Base-by-base conservation (phyloP, 371 early-diverging fungal genomes). In the Actinomortierella wolfii region DNA sequence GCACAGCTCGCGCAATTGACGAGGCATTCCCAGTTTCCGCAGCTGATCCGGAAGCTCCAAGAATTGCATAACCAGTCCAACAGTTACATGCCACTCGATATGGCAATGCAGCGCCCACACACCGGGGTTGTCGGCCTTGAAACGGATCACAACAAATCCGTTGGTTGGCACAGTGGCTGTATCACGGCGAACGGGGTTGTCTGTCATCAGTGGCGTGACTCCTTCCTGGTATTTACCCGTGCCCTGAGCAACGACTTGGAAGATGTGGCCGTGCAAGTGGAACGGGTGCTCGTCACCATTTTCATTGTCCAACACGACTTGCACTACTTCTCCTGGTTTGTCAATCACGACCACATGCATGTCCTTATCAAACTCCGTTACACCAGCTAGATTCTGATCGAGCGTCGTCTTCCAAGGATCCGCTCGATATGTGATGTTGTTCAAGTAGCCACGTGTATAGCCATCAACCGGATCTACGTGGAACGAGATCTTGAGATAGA, bases 131-230 rank as follows among this genome's bases (percentile, higher is more conserved):
- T 83, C 83, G 28, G 82, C 82, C 58, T 82, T 80, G 76, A 84
- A 84, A 47, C 86, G 82, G 45, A 86, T 68, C 42, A 84, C 71
- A 0, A 77, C 62, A 53, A 68, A 86, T n/a, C 78, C 77, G 40
- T 76, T 64, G 6, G 68, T 64, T 18, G 85, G 84, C 3, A 85
- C 81, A 24, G 76, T 71, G 17, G 76, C 78, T 1, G 84, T 85
- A 59, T 88, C 86, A 51, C 88, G 80, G 15, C 85, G 76, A n/a
- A 80, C 42, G n/a, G 88, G 88, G 57, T 86, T 86, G 46, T 62
- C 54, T n/a, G 73, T 54, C 55, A 81, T 79, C 54, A 84, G 70
- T 7, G 48, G 53, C 2, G 70, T 57, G 57, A 79, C 76, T 24
- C 81, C 83, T 43, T 77, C 79, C 54, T 77, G 67, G 55, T 67